Conservation (phyloP, 2,329 filamentous ascomycete genomes). For the Fusarium sp. region DNA sequence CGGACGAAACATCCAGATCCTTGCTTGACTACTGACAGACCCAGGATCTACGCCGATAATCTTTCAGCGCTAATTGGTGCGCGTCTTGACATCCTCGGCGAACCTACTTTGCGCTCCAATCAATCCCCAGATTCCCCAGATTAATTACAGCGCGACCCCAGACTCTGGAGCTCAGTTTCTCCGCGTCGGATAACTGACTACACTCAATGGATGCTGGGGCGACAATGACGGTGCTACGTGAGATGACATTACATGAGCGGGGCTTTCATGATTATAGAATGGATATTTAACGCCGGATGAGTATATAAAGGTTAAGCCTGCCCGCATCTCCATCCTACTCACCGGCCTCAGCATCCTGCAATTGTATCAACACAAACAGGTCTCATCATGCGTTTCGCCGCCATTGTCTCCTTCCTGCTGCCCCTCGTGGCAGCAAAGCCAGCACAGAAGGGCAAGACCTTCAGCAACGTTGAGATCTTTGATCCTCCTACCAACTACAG, state of each 20-base stretch:
- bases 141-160: constrained; percentile 13
- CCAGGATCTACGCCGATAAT: constrained; percentile 3
- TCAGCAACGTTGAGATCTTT: constrained; percentile 54
- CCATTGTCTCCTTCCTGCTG: constrained; percentile 28
- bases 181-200: constrained; percentile 15
- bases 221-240: constrained; percentile 1
- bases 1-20: constrained; percentile 11
- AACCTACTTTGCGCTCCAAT: constrained; percentile 33
- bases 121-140: constrained; percentile 33
- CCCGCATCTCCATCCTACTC: neutral
- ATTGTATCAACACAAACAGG: constrained; percentile 6
- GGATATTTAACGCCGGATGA: neutral
- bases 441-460: constrained; percentile 27
- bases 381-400: constrained; percentile 34
- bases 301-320: constrained; percentile 23
- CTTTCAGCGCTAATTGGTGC: constrained; percentile 26
- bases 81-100: constrained; percentile 8
- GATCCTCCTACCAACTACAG: constrained; percentile 58
- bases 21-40: constrained; percentile 16
- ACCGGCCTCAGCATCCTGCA: constrained; percentile 11
- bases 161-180: constrained; percentile 28
- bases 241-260: constrained; percentile 19
- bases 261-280: neutral
- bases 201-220: neutral
- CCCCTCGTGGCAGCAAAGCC: constrained; percentile 33